Conservation (phyloP, 768 basidiomycete genomes). For the Tubosaeta brunneosetosa region DNA sequence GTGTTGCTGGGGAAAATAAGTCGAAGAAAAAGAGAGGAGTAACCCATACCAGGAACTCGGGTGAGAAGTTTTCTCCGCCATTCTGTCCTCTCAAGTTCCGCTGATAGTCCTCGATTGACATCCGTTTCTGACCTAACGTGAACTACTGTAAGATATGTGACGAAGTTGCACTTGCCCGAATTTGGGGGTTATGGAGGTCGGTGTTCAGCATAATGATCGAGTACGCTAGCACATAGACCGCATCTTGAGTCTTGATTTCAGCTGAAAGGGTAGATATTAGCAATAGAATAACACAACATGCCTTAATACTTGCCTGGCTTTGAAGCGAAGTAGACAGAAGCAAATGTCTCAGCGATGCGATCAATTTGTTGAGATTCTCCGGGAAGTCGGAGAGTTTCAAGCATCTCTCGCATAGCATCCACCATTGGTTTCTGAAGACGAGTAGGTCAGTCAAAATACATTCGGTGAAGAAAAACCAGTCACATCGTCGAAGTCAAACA, state of each 20-base stretch:
- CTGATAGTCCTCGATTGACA: constrained; percentile 93
- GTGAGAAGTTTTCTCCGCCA: constrained; percentile 73
- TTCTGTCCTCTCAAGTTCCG: constrained; percentile 93
- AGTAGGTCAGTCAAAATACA: constrained; percentile 1
- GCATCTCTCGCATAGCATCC: constrained; percentile 91
- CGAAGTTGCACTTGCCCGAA: constrained; percentile 53
- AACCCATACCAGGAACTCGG: constrained; percentile 72
- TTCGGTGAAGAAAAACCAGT: constrained; percentile 21
- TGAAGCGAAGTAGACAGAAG: constrained; percentile 83
- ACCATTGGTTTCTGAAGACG: constrained; percentile 78
- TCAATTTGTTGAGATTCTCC: constrained; percentile 94
- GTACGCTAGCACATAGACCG: constrained; percentile 89
- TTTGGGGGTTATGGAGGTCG: constrained; percentile 92
- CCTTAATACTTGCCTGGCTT: constrained; percentile 52
- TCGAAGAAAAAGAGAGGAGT: background rate
- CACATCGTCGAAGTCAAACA: constrained; percentile 89
- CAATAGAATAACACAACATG: background rate
- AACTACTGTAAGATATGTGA: constrained; percentile 2
- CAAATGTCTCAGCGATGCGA: constrained; percentile 93
- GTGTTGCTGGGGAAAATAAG: constrained; percentile 50
- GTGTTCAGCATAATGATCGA: constrained; percentile 99
- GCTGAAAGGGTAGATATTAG: constrained; percentile 37
- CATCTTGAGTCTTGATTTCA: constrained; percentile 87
- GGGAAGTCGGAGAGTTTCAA: constrained; percentile 91
- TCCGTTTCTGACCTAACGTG: constrained; percentile 66